Base-by-base conservation (phyloP, 75 land plant species). In the Picea glauca region DNA sequence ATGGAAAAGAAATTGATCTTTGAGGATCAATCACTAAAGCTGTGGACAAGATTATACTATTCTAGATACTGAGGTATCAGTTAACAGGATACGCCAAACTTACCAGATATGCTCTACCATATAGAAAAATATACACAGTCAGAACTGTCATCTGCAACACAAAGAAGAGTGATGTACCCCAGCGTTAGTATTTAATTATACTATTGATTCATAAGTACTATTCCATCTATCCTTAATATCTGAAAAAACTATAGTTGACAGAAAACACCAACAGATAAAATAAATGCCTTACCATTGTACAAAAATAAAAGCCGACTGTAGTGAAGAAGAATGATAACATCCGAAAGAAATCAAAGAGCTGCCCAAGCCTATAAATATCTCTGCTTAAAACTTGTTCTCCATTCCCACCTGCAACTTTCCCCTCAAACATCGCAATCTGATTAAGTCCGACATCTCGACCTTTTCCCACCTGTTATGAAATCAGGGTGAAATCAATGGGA, bases 361-460 rank as follows among this genome's bases (percentile, higher is more conserved):
- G 93, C 17, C 99, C 99, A 72, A 97, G 85, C 23, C 98, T 83
- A 79, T 91, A 97, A 4, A 97, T 86, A 87, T 97, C 99, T 76
- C 99, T 87, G 78, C 99, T 97, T 4, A 97, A 78, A 9, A 89
- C 87, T 88, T 97, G 99, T 66, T 97, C 99, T 59, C 98, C 99
- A 91, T 97, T 97, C 54, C 99, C 99, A 78, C 98, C 89, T n/a
- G 99, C 91, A 15, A 95, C 99, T 81, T 93, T 97, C 12, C 94
- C 99, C 82, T 97, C 99, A 90, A 97, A 97, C 13, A 93, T 72
- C 14, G 99, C 98, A 80, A 96, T 96, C 81, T 96, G 99, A 75
- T 96, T 96, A 67, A 96, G 79, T 32, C 99, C 99, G 35, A 96
- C 99, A 87, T 96, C 99, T 72, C 99, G 85, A 32, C 99, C 99